phyloP scores from a whole-genome alignment of 2,329 filamentous ascomycete genomes.

The Botryotinia convoluta region DNA sequence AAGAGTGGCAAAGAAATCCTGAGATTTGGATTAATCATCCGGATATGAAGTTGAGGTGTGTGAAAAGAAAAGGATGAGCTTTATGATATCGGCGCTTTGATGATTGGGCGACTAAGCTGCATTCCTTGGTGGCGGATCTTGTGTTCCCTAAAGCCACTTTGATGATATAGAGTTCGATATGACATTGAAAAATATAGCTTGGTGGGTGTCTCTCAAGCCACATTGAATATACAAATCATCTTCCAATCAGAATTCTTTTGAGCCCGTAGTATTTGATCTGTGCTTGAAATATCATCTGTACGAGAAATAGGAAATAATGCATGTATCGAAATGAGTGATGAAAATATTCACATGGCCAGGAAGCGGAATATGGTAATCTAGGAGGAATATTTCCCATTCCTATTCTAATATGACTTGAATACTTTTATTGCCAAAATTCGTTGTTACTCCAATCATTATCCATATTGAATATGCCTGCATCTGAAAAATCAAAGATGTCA shows the following conservation, averaged over 20 bases:
- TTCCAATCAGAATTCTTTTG: neutral
- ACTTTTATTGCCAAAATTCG: slow-evolving; percentile 9
- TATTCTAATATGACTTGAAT: neutral
- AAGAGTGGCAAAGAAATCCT: slow-evolving; percentile 16
- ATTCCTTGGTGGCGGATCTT: neutral
- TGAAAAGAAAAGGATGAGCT: slow-evolving; percentile 10
- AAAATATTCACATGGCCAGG: neutral
- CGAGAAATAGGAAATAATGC: neutral
- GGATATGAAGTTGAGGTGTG: slow-evolving; percentile 15
- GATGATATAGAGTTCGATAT: neutral
- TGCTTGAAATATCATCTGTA: too few species aligned
- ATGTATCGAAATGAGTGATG: neutral
- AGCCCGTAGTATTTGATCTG: neutral
- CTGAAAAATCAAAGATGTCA: slow-evolving; percentile 9
- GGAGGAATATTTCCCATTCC: neutral
- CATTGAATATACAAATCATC: neutral
- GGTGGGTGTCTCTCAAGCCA: neutral
- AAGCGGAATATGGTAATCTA: neutral
- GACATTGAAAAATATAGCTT: neutral
- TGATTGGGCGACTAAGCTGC: neutral
- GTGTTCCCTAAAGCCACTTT: neutral
- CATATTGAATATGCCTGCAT: neutral
- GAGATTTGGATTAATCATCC: slow-evolving; percentile 21
- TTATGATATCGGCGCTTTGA: neutral
- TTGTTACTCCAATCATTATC: slow-evolving; percentile 16